A percentile compares a stretch with the other conserved stretches of the same genome.
phyloP scores from a whole-genome alignment of 2,329 filamentous ascomycete species.

The Phialemonium atrogriseum region DNA sequence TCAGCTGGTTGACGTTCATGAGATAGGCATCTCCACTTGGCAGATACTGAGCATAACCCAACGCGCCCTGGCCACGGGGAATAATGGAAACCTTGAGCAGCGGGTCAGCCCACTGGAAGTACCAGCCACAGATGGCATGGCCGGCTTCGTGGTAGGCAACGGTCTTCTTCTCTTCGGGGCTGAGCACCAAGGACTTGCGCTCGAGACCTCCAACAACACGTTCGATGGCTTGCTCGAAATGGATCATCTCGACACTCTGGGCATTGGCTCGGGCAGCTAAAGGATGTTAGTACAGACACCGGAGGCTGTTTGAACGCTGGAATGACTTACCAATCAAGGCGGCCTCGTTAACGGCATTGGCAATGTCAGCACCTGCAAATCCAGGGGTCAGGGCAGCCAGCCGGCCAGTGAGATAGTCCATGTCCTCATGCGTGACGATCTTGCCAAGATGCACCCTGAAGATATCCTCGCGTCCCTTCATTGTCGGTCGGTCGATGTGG shows the following conservation, averaged over 20 bases:
- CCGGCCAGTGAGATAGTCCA: slow-evolving; percentile 79
- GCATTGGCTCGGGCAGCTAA: slow-evolving; percentile 77
- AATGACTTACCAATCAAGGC: slow-evolving; percentile 77
- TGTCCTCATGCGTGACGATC: slow-evolving; percentile 86
- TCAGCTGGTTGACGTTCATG: slow-evolving; percentile 90
- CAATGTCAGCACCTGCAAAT: slow-evolving; percentile 96
- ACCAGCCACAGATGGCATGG: slow-evolving; percentile 98
- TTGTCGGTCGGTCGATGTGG: slow-evolving; percentile 86
- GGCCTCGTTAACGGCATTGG: slow-evolving; percentile 97
- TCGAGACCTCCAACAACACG: slow-evolving; percentile 93
- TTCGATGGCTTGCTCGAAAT: slow-evolving; percentile 97
- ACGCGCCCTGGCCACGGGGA: slow-evolving; percentile 82
- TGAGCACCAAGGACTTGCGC: slow-evolving; percentile 92
- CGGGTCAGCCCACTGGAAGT: slow-evolving; percentile 90
- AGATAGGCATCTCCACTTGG: slow-evolving; percentile 86
- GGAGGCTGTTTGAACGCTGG: neutral
- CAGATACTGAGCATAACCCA: slow-evolving; percentile 97
- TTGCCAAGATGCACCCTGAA: slow-evolving; percentile 92
- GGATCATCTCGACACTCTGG: slow-evolving; percentile 71
- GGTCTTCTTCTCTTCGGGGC: slow-evolving; percentile 79
- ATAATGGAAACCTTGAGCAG: slow-evolving; percentile 98
- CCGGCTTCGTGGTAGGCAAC: slow-evolving; percentile 63
- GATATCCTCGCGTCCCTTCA: slow-evolving; percentile 93
- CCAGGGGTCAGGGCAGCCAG: slow-evolving; percentile 89
- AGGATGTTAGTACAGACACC: slow-evolving; percentile 27